A percentile compares a stretch with the other conserved stretches of the same genome.
phyloP scores from a whole-genome alignment of 495 filamentous ascomycete genomes.

The Neurospora sp. region DNA sequence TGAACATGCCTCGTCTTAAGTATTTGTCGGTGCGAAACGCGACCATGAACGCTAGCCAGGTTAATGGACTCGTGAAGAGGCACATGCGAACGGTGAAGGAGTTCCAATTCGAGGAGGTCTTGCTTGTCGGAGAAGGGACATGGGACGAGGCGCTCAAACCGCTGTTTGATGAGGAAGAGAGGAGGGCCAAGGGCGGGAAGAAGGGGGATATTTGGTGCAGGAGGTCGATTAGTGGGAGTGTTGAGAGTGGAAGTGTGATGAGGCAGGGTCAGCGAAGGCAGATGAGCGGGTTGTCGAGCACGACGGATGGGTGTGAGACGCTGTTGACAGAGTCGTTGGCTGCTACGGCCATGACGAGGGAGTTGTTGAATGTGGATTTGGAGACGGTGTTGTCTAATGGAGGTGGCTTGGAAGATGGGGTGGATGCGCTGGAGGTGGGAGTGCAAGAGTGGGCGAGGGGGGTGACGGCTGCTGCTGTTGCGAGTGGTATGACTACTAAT shows the following conservation, averaged over 20 bases:
- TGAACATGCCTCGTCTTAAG: conserved; percentile 48
- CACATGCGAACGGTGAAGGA: conserved; percentile 56
- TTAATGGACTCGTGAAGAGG: conserved; percentile 46
- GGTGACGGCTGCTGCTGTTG: conserved; percentile 36
- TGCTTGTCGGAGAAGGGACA: conserved; percentile 47
- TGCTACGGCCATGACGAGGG: conserved; percentile 29
- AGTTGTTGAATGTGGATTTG: conserved; percentile 32
- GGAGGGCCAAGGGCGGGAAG: conserved; percentile 5
- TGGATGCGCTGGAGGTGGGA: conserved; percentile 19
- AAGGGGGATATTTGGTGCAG: conserved; percentile 30
- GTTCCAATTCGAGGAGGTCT: conserved; percentile 62
- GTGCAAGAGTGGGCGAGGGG: conserved; percentile 40
- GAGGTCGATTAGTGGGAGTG: conserved; percentile 17
- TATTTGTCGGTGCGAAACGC: conserved; percentile 58
- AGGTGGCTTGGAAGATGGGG: conserved; percentile 23
- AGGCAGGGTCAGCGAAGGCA: conserved; percentile 1
- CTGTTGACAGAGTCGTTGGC: conserved; percentile 29
- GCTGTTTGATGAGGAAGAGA: conserved; percentile 30
- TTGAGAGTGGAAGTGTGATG: conserved; percentile 2
- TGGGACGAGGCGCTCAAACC: conserved; percentile 71
- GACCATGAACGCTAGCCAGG: conserved; percentile 54
- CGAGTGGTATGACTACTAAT: conserved; percentile 7
- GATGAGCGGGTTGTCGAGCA: neutral
- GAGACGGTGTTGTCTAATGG: conserved; percentile 22
- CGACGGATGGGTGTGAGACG: conserved; percentile 10